phyloP scores from a whole-genome alignment of 2,329 filamentous ascomycete genomes.

The Penicillium sp. region DNA sequence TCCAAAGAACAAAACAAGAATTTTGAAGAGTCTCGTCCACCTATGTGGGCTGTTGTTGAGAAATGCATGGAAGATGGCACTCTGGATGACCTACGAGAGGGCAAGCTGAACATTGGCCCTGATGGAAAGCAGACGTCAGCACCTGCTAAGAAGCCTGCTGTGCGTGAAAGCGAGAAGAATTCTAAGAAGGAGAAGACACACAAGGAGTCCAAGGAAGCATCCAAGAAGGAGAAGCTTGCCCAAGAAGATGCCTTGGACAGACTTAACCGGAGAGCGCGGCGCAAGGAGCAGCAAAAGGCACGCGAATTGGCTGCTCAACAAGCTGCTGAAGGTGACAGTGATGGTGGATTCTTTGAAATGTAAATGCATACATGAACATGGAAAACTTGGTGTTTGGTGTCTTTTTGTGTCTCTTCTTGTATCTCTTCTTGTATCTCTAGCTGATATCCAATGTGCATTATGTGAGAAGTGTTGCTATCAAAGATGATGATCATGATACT shows the following conservation, averaged over 20 bases:
- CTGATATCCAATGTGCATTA: constrained; percentile 28
- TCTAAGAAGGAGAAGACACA: constrained; percentile 11
- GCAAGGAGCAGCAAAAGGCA: constrained; percentile 19
- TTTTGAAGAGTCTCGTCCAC: constrained; percentile 39
- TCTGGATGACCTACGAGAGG: constrained; percentile 50
- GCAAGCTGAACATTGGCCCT: constrained; percentile 42
- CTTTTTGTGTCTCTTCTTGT: constrained; percentile 7
- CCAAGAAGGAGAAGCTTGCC: constrained; percentile 6
- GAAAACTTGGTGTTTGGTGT: constrained; percentile 14
- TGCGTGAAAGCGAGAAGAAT: constrained; percentile 12
- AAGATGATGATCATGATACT: background rate
- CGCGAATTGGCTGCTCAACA: constrained; percentile 16
- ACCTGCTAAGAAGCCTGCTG: constrained; percentile 10
- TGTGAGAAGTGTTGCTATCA: constrained; percentile 11
- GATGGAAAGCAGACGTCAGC: constrained; percentile 23
- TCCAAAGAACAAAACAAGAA: constrained; percentile 28
- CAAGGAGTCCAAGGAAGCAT: constrained; percentile 3
- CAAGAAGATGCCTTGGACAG: constrained; percentile 11
- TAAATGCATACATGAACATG: constrained; percentile 5
- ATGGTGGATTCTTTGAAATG: constrained; percentile 30
- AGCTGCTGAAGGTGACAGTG: constrained; percentile 22
- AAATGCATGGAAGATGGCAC: constrained; percentile 52
- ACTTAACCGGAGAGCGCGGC: constrained; percentile 18
- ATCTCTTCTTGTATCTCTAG: constrained; percentile 7
- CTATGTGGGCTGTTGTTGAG: constrained; percentile 54